A percentile compares a stretch with the other conserved stretches of the same genome.
Conservation (phyloP, 2,329 filamentous ascomycete species). For the Monosporascus sp. region DNA sequence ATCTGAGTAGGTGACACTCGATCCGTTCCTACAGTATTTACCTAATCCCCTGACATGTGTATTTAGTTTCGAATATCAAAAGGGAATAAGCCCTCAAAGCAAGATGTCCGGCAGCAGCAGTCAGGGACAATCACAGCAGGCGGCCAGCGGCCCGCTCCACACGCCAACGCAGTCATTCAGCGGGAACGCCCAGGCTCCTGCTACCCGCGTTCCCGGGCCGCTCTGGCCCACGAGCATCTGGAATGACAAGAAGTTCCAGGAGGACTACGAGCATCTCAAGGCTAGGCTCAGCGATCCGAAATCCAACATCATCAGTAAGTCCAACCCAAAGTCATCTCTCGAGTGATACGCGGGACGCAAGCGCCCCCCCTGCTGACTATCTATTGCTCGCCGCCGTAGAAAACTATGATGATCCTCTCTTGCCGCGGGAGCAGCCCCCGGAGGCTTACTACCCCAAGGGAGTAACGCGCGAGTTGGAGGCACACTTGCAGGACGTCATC, state of each 20-base stretch:
- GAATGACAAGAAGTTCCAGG: slow-evolving; percentile 33
- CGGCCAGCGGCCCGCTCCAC: slow-evolving; percentile 16
- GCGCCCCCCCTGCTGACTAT: not conserved
- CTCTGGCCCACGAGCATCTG: slow-evolving; percentile 7
- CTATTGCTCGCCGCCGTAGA: slow-evolving; percentile 19
- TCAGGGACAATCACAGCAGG: slow-evolving; percentile 14
- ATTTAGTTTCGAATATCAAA: no score
- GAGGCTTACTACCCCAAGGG: slow-evolving; percentile 31
- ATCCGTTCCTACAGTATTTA: no score
- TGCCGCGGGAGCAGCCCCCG: slow-evolving; percentile 28
- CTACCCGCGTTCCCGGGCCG: slow-evolving; percentile 3
- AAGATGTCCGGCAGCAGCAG: slow-evolving; percentile 3
- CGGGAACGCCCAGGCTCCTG: slow-evolving; percentile 14
- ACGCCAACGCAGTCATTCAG: slow-evolving; percentile 27
- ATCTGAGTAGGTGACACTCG: no score
- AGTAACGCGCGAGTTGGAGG: slow-evolving; percentile 36
- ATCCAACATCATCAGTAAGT: slow-evolving; percentile 42
- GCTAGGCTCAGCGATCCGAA: slow-evolving; percentile 36
- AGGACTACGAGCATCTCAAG: slow-evolving; percentile 36
- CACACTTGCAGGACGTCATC: slow-evolving; percentile 31
- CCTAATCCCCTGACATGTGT: no score
- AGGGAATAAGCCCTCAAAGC: no score
- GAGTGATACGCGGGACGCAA: no score
- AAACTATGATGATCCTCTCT: slow-evolving; percentile 43
- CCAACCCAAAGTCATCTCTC: not conserved